Percentiles rank a stretch among this genome's conserved stretches.
These are phyloP conservation scores for Collybia sp. DNA, from an alignment of 768 basidiomycete species.

Conservation along the genomic window DNA sequence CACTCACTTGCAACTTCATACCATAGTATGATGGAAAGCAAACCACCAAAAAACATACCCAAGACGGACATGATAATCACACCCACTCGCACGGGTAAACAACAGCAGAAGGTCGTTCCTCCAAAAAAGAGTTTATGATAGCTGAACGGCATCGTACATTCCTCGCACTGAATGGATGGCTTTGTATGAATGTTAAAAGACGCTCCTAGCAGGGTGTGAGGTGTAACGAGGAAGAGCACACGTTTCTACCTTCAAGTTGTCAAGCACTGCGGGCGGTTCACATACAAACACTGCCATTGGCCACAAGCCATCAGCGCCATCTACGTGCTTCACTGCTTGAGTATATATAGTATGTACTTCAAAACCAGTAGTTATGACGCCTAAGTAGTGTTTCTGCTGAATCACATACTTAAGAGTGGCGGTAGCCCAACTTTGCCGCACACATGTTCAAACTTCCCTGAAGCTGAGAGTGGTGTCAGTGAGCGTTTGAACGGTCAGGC, in stretches of 20 bases:
- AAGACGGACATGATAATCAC: constrained; percentile 52
- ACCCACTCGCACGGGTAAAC: constrained; percentile 58
- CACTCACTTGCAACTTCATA: constrained; percentile 56
- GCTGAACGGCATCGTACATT: constrained; percentile 33
- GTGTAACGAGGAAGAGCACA: background rate
- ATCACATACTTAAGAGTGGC: no score
- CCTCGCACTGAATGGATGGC: background rate
- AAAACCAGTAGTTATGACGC: no score
- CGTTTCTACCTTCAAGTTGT: background rate
- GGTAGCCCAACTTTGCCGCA: no score
- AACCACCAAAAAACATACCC: constrained; percentile 48
- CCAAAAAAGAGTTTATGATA: constrained; percentile 42
- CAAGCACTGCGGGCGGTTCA: background rate
- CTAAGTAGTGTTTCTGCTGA: no score
- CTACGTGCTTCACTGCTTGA: no score
- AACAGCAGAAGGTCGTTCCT: constrained; percentile 55
- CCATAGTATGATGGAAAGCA: constrained; percentile 53
- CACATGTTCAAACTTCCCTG: no score
- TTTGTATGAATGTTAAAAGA: constrained; percentile 2
- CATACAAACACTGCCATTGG: no score
- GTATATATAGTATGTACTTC: no score
- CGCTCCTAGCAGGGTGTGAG: background rate
- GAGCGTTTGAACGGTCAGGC: no score
- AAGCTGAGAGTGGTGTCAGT: no score
- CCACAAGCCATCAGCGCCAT: no score